A percentile compares a stretch with the other conserved stretches of the same genome.
phyloP scores from a whole-genome alignment of 1,139 yeast species.

The Geotrichum phurueaensis region DNA sequence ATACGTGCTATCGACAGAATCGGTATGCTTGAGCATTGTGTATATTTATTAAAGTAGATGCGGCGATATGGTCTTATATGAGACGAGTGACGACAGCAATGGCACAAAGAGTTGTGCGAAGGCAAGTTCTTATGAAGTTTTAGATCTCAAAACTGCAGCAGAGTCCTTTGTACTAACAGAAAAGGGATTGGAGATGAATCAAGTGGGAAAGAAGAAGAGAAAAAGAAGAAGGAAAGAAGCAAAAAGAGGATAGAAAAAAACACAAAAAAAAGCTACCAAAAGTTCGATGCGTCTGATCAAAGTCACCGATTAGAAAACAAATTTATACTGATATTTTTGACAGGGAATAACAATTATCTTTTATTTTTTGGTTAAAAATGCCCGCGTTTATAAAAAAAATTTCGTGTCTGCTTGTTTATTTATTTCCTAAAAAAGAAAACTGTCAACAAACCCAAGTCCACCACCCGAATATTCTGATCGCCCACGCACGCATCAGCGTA shows the following conservation, averaged over 20 bases:
- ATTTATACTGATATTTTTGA: neutral
- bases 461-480: neutral
- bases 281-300: too few relatives aligned
- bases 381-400: neutral
- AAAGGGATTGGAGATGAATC: neutral
- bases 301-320: neutral
- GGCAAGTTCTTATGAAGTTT: neutral
- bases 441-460: slow-evolving; percentile 7
- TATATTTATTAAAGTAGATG: neutral
- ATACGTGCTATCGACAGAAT: slow-evolving; percentile 15
- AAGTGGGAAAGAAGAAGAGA: neutral
- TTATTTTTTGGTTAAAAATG: neutral
- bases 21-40: slow-evolving; percentile 10
- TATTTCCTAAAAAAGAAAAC: slow-evolving; percentile 5
- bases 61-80: neutral
- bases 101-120: neutral
- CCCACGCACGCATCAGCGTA: neutral
- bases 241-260: neutral
- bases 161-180: neutral
- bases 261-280: neutral
- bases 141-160: neutral
- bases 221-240: neutral
- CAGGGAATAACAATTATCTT: neutral
- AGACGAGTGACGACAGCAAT: neutral
- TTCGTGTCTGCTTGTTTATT: slow-evolving; percentile 4